phyloP scores from a whole-genome alignment of 352 stramenopile species.

The Globisporangium okanoganense region DNA sequence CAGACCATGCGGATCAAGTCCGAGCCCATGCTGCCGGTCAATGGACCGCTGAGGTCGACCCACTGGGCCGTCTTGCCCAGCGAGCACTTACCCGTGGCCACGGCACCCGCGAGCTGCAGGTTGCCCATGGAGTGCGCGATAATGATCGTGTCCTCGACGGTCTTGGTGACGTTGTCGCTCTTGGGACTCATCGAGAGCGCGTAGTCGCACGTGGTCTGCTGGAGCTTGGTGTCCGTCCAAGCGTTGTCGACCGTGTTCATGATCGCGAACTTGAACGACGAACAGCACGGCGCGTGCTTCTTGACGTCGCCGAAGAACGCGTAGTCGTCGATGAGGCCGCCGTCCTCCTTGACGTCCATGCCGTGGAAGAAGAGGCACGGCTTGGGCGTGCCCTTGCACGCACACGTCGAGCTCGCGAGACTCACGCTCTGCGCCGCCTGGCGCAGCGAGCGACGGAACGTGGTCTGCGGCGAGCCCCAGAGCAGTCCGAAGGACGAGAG shows the following conservation, averaged over 20 bases:
- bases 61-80: constrained; percentile 24
- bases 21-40: constrained; percentile 47
- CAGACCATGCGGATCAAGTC: constrained; percentile 38
- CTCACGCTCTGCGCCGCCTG: constrained; percentile 16
- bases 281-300: constrained; percentile 59
- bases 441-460: constrained; percentile 16
- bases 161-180: constrained; percentile 27
- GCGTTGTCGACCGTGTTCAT: constrained; percentile 44
- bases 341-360: constrained; percentile 33
- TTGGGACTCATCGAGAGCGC: constrained; percentile 32
- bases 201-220: constrained; percentile 35
- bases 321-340: constrained; percentile 29
- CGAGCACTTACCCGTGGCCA: constrained; percentile 16
- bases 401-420: constrained; percentile 27
- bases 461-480: constrained; percentile 17
- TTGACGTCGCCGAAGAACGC: constrained; percentile 45
- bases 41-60: constrained; percentile 35
- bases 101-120: constrained; percentile 38
- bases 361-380: constrained; percentile 62
- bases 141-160: constrained; percentile 60
- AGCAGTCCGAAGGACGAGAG: constrained; percentile 23
- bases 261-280: constrained; percentile 41
- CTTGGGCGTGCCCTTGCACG: constrained; percentile 30
- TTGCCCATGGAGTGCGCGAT: constrained; percentile 68
- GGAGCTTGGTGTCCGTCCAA: constrained; percentile 39